phyloP scores from a whole-genome alignment of 148 eudicot genomes.

The Spergularia bocconei region DNA sequence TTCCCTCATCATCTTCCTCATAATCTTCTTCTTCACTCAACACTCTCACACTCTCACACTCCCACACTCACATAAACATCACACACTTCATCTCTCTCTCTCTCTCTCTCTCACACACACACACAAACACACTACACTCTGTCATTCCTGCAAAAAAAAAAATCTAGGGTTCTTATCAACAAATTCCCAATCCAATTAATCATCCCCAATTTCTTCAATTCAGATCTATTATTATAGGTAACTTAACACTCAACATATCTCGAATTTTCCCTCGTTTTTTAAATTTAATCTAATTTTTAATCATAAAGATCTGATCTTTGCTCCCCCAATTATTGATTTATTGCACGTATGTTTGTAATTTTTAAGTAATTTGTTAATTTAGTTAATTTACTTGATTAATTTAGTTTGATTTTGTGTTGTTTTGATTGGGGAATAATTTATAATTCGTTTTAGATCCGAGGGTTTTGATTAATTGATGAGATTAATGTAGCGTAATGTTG shows the following conservation, averaged over 20 bases:
- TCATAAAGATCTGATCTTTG: constrained; percentile 2
- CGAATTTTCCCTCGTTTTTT: background rate
- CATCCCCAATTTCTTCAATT: background rate
- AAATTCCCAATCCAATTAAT: background rate
- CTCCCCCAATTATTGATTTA: background rate
- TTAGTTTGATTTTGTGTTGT: background rate
- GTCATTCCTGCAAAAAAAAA: background rate
- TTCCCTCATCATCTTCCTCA: background rate
- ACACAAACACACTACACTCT: background rate
- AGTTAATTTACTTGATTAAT: background rate
- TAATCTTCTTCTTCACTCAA: constrained; percentile 13
- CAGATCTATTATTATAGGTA: constrained; percentile 13
- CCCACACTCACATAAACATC: background rate
- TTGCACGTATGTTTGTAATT: background rate
- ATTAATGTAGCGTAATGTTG: background rate
- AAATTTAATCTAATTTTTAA: too few relatives aligned
- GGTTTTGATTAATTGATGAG: constrained; percentile 1
- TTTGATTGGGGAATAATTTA: background rate
- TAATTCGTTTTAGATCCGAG: constrained; percentile 9
- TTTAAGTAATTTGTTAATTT: background rate
- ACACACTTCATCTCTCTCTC: background rate
- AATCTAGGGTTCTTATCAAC: constrained; percentile 25
- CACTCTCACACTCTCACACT: constrained; percentile 12
- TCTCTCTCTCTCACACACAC: background rate
- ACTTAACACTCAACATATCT: background rate